phyloP scores from a whole-genome alignment of 192 early-diverging fungal species.

The Geosiphon pyriformis region DNA sequence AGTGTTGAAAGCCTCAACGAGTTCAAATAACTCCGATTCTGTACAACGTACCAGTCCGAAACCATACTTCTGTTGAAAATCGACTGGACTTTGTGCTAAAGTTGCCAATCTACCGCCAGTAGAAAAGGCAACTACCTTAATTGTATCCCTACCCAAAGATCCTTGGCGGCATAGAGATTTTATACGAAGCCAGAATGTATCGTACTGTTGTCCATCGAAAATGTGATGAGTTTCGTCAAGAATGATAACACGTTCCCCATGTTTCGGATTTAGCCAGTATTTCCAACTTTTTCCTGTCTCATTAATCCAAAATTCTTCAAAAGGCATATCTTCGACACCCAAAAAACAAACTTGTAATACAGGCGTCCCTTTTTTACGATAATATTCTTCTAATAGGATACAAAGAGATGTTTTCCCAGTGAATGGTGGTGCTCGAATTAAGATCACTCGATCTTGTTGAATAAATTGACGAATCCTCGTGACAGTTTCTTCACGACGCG shows the following conservation, averaged over 20 bases:
- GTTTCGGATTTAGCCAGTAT: constrained; percentile 23
- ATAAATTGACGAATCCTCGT: constrained; percentile 13
- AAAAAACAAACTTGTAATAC: constrained; percentile 18
- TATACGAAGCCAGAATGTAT: constrained; percentile 17
- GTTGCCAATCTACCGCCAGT: constrained; percentile 16
- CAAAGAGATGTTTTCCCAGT: constrained; percentile 20
- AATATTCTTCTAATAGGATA: constrained; percentile 17
- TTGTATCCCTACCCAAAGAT: not conserved
- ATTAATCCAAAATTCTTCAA: constrained; percentile 24
- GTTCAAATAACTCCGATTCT: constrained; percentile 7
- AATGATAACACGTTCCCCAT: constrained; percentile 17
- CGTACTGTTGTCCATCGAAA: constrained; percentile 7
- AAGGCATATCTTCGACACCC: constrained; percentile 15
- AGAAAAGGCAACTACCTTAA: constrained; percentile 16
- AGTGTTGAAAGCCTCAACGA: constrained; percentile 16
- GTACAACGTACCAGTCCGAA: constrained; percentile 16
- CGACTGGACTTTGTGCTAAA: constrained; percentile 12
- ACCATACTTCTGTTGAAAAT: constrained; percentile 22
- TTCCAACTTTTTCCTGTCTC: constrained; percentile 22
- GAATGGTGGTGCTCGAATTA: constrained; percentile 20
- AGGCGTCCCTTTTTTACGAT: not conserved
- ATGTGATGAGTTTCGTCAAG: constrained; percentile 21
- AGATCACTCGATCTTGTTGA: constrained; percentile 8
- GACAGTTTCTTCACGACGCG: constrained; percentile 16
- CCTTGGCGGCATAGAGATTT: constrained; percentile 12